Conservation (phyloP, 257 asterid species). For the Catharanthus roseus region DNA sequence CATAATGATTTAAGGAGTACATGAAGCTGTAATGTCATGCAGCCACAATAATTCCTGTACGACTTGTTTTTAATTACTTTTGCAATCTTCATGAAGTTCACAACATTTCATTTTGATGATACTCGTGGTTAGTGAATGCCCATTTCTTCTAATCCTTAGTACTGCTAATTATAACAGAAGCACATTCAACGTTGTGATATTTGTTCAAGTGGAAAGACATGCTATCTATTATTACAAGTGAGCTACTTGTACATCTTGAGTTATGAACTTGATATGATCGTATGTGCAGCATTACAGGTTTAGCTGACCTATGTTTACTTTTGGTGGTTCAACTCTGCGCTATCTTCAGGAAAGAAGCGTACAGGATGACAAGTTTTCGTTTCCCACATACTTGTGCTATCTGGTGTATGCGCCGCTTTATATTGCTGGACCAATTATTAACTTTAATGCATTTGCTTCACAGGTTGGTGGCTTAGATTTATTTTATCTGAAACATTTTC, state of each 20-base stretch:
- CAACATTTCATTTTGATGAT: not conserved
- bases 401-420: conserved; percentile 92
- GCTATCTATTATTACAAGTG: conserved; percentile 89
- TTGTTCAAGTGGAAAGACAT: conserved; percentile 78
- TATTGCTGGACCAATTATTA: conserved; percentile 94
- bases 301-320: conserved; percentile 10
- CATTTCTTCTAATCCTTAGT: conserved; percentile 9
- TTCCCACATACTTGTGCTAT: conserved; percentile 73
- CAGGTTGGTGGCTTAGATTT: conserved; percentile 56
- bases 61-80: not conserved
- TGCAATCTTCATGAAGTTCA: not conserved
- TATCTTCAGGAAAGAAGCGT: conserved; percentile 71
- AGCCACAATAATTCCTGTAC: not conserved
- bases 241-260: conserved; percentile 22
- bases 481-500: not conserved
- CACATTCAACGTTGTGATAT: conserved; percentile 64
- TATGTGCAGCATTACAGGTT: not conserved
- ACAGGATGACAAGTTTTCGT: conserved; percentile 56
- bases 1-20: not conserved
- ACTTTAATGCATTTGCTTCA: conserved; percentile 94
- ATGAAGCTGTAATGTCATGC: not conserved
- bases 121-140: not conserved
- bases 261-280: conserved; percentile 2
- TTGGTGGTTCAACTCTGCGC: conserved; percentile 14
- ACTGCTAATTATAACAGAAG: conserved; percentile 44